Base-by-base conservation (phyloP, 2,329 filamentous ascomycete genomes). In the Rhynchosporium graminicola region DNA sequence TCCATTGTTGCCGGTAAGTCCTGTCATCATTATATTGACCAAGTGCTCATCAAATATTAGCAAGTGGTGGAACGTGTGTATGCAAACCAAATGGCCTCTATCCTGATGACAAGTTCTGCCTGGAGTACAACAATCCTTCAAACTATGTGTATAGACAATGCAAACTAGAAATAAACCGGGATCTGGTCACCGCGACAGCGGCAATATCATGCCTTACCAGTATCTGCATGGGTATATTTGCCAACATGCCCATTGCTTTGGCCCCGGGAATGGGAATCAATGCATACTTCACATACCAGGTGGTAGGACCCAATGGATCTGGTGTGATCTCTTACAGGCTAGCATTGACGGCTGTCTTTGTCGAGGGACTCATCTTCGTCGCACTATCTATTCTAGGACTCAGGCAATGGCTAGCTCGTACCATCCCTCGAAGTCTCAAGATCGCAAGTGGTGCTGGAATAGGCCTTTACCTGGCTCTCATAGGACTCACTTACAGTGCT, bases 301-400 rank as follows among this genome's bases (percentile, higher is more conserved):
- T 91, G 50, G 91, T 96, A 61, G 92, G 92, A 3, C 85, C 80
- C 71, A 87, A 93, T 73, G 92, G 91, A 48, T 83, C 80, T 28
- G 91, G 91, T 2, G 80, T 82, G 42, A 87, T 96, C 8, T 86
- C 90, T 0, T 96, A 91, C 73, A 76, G 83, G 59, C 82, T 93
- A 47, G 92, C 92, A 40, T 78, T 96, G 43, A 95, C 91, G 3
- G 91, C 92, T 59, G 92, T 95, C 68, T 96, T 96, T 73, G 88
- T 95, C 13, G 92, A 96, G 76, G 92, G 92, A 43, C 90, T 90
- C 75, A 87, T 96, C 65, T 96, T 96, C 77, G 85, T 96, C 57
- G 89, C 79, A 1, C 82, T 96, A 46, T 92, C 92, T 1, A 74
- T 96, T 42, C 80, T 93, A 58, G 92, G 92, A 43, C 83, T 96